Evolutionary conservation across 768 basidiomycete genomes (phyloP).

Genomic region (Tricholoma furcatifolium): DNA sequence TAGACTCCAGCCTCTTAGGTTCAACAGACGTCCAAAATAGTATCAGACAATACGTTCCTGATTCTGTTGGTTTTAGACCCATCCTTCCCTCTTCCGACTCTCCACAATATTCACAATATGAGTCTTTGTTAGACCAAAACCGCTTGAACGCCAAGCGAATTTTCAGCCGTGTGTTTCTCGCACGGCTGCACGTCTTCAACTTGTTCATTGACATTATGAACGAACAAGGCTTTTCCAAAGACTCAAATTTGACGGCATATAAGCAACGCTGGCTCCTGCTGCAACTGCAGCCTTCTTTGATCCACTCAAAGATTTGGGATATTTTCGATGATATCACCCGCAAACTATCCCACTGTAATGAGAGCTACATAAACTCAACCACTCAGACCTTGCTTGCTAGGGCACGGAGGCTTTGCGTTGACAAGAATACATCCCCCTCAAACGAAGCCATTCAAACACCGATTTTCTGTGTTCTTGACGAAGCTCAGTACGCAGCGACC

Average conservation of each 20-base stretch:
- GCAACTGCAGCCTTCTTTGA: constrained; percentile 38
- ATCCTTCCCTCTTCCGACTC: constrained; percentile 31
- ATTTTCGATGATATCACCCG: constrained; percentile 38
- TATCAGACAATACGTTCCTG: constrained; percentile 36
- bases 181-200: constrained; percentile 39
- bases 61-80: constrained; percentile 29
- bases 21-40: constrained; percentile 43
- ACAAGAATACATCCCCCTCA: constrained; percentile 4
- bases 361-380: constrained; percentile 32
- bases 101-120: constrained; percentile 29
- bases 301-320: constrained; percentile 37
- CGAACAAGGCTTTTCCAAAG: constrained; percentile 3
- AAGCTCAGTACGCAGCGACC: constrained; percentile 43
- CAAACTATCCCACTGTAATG: constrained; percentile 31
- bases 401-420: constrained; percentile 26
- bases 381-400: constrained; percentile 31
- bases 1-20: constrained; percentile 43
- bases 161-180: constrained; percentile 39
- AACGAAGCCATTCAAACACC: constrained; percentile 26
- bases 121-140: constrained; percentile 30
- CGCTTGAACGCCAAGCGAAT: constrained; percentile 34
- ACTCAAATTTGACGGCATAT: constrained; percentile 19
- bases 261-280: constrained; percentile 40
- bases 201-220: constrained; percentile 35
- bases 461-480: constrained; percentile 45